phyloP scores from a whole-genome alignment of 2,329 filamentous ascomycete genomes.

The Fusarium beomiforme region DNA sequence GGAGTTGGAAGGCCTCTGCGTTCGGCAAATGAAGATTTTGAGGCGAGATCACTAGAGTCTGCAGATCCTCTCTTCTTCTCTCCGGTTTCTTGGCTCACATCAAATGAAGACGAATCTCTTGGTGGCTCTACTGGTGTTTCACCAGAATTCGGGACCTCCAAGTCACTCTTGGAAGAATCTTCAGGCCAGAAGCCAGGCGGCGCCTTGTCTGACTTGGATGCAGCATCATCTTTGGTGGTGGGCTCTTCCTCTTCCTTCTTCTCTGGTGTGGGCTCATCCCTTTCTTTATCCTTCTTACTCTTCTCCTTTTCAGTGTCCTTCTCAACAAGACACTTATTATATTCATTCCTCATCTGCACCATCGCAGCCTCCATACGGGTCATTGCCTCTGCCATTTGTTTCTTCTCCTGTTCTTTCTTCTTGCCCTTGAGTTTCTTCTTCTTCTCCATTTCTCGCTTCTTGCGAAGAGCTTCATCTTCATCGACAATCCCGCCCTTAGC shows the following conservation, averaged over 20 bases:
- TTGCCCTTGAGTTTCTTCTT: slow-evolving; percentile 40
- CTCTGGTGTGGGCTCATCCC: not conserved
- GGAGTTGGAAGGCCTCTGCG: not conserved
- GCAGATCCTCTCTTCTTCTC: slow-evolving; percentile 16
- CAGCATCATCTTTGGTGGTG: slow-evolving; percentile 9
- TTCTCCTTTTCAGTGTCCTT: slow-evolving; percentile 21
- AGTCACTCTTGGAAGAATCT: slow-evolving; percentile 32
- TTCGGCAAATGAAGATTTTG: not conserved
- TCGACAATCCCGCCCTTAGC: slow-evolving; percentile 65
- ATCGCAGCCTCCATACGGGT: slow-evolving; percentile 39
- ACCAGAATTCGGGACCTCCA: slow-evolving; percentile 13
- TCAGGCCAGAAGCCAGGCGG: slow-evolving; percentile 35
- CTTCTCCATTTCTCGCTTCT: slow-evolving; percentile 39
- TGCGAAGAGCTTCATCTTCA: slow-evolving; percentile 54
- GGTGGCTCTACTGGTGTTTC: slow-evolving; percentile 1
- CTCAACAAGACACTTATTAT: slow-evolving; percentile 29
- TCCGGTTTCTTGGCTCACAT: slow-evolving; percentile 5
- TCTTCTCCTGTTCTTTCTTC: slow-evolving; percentile 40
- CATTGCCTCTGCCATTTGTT: slow-evolving; percentile 41
- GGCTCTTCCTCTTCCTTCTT: slow-evolving; percentile 15
- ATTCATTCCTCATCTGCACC: slow-evolving; percentile 40
- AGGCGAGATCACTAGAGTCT: not conserved
- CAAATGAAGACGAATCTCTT: slow-evolving; percentile 1
- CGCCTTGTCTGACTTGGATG: slow-evolving; percentile 12
- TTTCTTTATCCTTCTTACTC: slow-evolving; percentile 5